Evolutionary conservation across 164 flowering plant species (phyloP).

Genomic region (Aristolochia contorta): DNA sequence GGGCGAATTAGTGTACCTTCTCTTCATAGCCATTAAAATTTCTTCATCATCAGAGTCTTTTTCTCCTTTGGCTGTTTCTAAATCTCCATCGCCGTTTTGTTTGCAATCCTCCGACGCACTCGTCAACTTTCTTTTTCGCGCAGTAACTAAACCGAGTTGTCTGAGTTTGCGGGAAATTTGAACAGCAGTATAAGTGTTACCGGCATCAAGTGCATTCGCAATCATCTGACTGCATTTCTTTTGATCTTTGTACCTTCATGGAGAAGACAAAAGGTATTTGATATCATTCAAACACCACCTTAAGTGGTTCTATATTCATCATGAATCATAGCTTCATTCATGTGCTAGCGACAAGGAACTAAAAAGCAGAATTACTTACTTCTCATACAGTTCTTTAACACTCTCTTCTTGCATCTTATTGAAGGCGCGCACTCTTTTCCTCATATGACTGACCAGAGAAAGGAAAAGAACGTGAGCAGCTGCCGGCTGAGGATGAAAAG

Average conservation of each 20-base stretch:
- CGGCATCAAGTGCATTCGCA: conserved; percentile 66
- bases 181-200: conserved; percentile 42
- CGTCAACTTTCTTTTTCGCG: conserved; percentile 26
- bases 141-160: conserved; percentile 61
- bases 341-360: neutral
- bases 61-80: conserved; percentile 15
- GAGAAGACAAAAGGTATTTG: neutral
- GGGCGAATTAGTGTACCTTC: conserved; percentile 16
- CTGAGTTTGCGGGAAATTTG: conserved; percentile 72
- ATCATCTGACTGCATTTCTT: conserved; percentile 74
- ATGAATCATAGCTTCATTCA: neutral
- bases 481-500: conserved; percentile 1
- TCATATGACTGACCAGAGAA: conserved; percentile 26
- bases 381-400: conserved; percentile 59
- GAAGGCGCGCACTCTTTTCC: conserved; percentile 63
- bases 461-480: neutral
- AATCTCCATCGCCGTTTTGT: conserved; percentile 25
- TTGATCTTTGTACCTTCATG: conserved; percentile 66
- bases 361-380: conserved; percentile 38
- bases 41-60: conserved; percentile 47
- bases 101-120: conserved; percentile 16
- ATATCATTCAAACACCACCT: neutral
- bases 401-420: conserved; percentile 57
- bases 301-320: neutral
- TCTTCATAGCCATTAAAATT: conserved; percentile 36